Percentiles rank a stretch among this genome's conserved stretches.
Evolutionary conservation across 768 basidiomycete genomes (phyloP).

Genomic region (Boletus pseudo-olivaceus): DNA sequence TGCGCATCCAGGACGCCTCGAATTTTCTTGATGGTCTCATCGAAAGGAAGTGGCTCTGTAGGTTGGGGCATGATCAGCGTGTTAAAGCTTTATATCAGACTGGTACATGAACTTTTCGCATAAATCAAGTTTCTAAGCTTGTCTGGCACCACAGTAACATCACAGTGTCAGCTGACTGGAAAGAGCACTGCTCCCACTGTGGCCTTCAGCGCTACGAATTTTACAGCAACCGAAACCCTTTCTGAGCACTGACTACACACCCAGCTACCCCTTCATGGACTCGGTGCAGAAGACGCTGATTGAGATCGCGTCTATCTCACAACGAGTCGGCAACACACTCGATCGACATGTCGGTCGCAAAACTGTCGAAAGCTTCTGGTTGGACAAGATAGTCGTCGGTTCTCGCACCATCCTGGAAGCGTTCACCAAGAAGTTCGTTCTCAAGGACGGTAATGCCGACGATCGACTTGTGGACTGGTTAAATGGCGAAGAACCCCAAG

Average conservation of each 20-base stretch:
- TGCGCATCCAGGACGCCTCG: conserved; percentile 21
- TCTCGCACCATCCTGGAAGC: background rate
- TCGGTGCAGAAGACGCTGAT: background rate
- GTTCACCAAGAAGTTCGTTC: background rate
- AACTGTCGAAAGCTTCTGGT: background rate
- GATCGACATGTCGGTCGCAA: background rate
- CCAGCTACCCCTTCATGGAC: background rate
- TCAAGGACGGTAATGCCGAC: background rate
- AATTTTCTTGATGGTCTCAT: conserved; percentile 28
- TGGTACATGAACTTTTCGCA: too few relatives aligned
- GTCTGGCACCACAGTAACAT: too few relatives aligned
- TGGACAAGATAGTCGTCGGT: background rate
- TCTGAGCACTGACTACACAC: background rate
- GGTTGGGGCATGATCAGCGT: conserved; percentile 11
- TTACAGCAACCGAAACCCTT: background rate
- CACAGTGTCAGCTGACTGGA: too few relatives aligned
- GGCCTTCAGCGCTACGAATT: too few relatives aligned
- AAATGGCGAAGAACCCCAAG: background rate
- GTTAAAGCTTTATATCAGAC: too few relatives aligned
- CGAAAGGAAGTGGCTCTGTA: conserved; percentile 23
- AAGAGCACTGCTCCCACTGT: too few relatives aligned
- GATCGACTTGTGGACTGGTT: background rate
- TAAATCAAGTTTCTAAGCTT: too few relatives aligned
- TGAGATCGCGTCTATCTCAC: background rate
- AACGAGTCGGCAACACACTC: background rate